Evolutionary conservation across 2,329 filamentous ascomycete species (phyloP).

Genomic region (Paramyrothecium sp.): DNA sequence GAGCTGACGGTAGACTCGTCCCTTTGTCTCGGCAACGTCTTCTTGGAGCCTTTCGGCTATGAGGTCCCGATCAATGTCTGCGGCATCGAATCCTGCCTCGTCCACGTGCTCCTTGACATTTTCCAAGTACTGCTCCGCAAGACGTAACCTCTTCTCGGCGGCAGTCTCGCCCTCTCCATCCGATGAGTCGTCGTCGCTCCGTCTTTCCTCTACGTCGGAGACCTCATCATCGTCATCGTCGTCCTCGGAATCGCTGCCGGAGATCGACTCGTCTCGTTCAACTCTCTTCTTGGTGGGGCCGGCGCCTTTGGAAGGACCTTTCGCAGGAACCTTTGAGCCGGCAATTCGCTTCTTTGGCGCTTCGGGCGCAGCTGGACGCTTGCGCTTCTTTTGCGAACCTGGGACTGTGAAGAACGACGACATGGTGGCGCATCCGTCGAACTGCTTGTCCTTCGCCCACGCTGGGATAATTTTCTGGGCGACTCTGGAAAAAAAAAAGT

Average conservation of each 20-base stretch:
- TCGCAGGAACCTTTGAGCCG: conserved; percentile 40
- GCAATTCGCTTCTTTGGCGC: conserved; percentile 59
- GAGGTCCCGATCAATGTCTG: conserved; percentile 87
- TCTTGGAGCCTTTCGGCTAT: conserved; percentile 89
- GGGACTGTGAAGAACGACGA: conserved; percentile 95
- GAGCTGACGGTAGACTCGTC: conserved; percentile 80
- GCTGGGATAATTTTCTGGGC: conserved; percentile 23
- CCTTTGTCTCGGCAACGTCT: conserved; percentile 89
- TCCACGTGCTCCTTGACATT: conserved; percentile 84
- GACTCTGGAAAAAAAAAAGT: conserved; percentile 38
- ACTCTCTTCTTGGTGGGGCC: conserved; percentile 43
- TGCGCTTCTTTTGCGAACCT: conserved; percentile 85
- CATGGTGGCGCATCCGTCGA: conserved; percentile 53
- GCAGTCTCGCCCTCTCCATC: conserved; percentile 85
- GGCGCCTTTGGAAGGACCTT: conserved; percentile 37
- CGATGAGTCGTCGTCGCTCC: conserved; percentile 47
- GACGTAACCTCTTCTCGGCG: conserved; percentile 78
- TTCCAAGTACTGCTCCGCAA: conserved; percentile 90
- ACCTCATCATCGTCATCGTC: conserved; percentile 62
- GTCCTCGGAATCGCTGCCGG: conserved; percentile 75
- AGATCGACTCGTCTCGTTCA: conserved; percentile 74
- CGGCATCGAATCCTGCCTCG: conserved; percentile 84
- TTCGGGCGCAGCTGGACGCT: conserved; percentile 60
- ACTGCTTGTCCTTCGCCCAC: conserved; percentile 21
- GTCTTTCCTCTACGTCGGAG: conserved; percentile 35